Percentiles rank a stretch among this genome's conserved stretches.
phyloP scores from a whole-genome alignment of 352 stramenopile genomes.

The Phytophthora pluvialis region DNA sequence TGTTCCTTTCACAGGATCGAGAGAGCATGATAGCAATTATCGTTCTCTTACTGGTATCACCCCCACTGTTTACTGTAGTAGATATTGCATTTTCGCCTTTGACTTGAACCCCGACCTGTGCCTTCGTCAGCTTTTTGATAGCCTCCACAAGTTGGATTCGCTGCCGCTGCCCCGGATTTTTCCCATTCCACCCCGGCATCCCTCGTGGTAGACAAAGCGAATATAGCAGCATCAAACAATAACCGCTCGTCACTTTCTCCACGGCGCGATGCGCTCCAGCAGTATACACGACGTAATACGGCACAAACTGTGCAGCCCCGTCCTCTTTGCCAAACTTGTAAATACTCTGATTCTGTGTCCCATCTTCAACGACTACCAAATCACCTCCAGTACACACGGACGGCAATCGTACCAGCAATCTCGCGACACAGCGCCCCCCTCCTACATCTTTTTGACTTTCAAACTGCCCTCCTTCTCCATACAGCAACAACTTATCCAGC shows the following conservation, averaged over 20 bases:
- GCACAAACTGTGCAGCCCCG: slow-evolving; percentile 11
- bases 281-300: slow-evolving; percentile 17
- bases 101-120: neutral
- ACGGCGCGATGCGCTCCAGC: slow-evolving; percentile 1
- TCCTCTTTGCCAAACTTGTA: slow-evolving; percentile 18
- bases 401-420: slow-evolving; percentile 14
- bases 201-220: slow-evolving; percentile 9
- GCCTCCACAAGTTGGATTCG: slow-evolving; percentile 7
- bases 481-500: slow-evolving; percentile 16
- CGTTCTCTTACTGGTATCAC: neutral
- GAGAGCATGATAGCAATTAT: slow-evolving; percentile 16
- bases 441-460: slow-evolving; percentile 3
- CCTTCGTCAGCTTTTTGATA: slow-evolving; percentile 4
- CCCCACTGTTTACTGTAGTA: neutral
- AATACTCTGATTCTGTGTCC: neutral
- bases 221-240: slow-evolving; percentile 14
- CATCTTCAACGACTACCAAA: slow-evolving; percentile 9
- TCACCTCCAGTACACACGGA: slow-evolving; percentile 13
- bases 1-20: neutral
- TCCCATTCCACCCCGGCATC: slow-evolving; percentile 1
- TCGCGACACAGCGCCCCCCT: slow-evolving; percentile 1
- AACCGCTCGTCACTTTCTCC: slow-evolving; percentile 18
- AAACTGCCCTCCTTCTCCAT: slow-evolving; percentile 5
- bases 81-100: slow-evolving; percentile 7
- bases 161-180: slow-evolving; percentile 1